These are phyloP conservation scores for Calonectria pauciramosa DNA, from an alignment of 2,329 filamentous ascomycete species.

Conservation along the genomic window DNA sequence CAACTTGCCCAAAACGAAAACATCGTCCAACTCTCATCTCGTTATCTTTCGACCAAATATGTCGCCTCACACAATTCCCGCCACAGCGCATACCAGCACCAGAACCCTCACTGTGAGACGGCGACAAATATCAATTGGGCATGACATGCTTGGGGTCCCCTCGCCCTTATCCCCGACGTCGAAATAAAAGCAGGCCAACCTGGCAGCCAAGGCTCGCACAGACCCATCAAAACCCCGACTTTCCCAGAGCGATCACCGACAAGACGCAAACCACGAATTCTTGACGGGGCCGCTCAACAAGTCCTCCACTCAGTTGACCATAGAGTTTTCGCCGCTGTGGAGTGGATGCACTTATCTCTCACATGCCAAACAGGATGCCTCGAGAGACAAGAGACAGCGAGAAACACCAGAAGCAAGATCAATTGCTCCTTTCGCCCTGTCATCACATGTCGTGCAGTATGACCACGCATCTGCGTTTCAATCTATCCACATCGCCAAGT, in stretches of 20 bases:
- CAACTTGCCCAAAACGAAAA: neutral
- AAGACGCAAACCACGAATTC: slow-evolving; percentile 13
- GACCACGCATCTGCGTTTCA: slow-evolving; percentile 8
- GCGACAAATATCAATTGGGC: neutral
- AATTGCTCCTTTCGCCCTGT: slow-evolving; percentile 6
- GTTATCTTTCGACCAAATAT: slow-evolving; percentile 5
- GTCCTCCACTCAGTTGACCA: slow-evolving; percentile 8
- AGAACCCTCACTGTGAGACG: neutral
- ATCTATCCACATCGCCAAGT: slow-evolving; percentile 15
- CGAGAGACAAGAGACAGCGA: neutral
- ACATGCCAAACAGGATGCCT: neutral
- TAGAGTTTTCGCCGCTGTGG: slow-evolving; percentile 7
- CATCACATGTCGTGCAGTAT: slow-evolving; percentile 6
- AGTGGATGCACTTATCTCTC: neutral
- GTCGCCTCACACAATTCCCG: neutral
- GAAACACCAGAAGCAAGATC: slow-evolving; percentile 3
- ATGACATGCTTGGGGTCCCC: neutral
- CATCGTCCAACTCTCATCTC: neutral
- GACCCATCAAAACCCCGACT: slow-evolving; percentile 33
- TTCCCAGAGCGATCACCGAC: slow-evolving; percentile 24
- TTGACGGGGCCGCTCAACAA: slow-evolving; percentile 1
- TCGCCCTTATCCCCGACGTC: slow-evolving; percentile 16
- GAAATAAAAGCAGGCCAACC: slow-evolving; percentile 20
- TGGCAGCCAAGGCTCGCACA: slow-evolving; percentile 29
- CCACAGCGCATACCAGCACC: neutral